These are phyloP conservation scores for Rhynchospora breviuscula DNA, from an alignment of 176 grass and related monocot species.

Conservation along the genomic window DNA sequence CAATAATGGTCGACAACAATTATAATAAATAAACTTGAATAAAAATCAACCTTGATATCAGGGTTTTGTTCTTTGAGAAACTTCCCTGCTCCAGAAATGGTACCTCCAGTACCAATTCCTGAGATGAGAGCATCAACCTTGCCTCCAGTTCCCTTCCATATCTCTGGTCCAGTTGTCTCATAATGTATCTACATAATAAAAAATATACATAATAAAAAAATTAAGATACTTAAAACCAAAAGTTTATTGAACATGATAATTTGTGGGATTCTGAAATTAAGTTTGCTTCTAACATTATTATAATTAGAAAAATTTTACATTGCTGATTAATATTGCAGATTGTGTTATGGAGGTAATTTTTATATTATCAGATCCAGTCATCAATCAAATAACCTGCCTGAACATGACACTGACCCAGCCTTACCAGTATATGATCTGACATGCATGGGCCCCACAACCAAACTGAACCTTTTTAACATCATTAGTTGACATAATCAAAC, in stretches of 20 bases:
- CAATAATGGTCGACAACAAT: not conserved
- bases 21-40: constrained; percentile 20
- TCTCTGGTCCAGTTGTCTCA: constrained; percentile 91
- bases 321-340: too few species aligned
- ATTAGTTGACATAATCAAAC: not conserved
- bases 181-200: constrained; percentile 57
- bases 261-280: not conserved
- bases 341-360: not conserved
- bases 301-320: too few species aligned
- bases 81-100: constrained; percentile 58
- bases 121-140: constrained; percentile 66
- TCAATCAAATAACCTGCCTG: too few species aligned
- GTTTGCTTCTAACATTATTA: not conserved
- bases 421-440: too few species aligned
- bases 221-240: constrained; percentile 11
- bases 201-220: constrained; percentile 20
- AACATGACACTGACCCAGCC: too few species aligned
- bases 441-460: too few species aligned
- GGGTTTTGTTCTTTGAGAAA: constrained; percentile 74
- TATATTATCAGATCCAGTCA: too few species aligned
- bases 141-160: constrained; percentile 70
- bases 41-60: constrained; percentile 50
- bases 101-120: constrained; percentile 94
- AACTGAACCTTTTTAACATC: too few species aligned
- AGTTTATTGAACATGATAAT: not conserved